phyloP scores from a whole-genome alignment of 164 flowering plant species.

The Platanus orientalis region DNA sequence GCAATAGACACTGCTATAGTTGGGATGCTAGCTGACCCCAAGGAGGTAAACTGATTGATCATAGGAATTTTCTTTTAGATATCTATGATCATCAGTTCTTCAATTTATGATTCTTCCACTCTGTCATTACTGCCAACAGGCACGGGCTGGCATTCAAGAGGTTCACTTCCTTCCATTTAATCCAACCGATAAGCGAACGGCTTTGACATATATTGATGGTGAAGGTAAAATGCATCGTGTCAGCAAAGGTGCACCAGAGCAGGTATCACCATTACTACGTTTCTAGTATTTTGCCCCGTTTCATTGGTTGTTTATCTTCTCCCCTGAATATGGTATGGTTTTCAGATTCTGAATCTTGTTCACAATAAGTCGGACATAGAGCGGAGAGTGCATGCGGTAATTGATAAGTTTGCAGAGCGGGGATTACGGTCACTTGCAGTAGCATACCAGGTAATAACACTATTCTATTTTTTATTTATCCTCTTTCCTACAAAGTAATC shows the following conservation, averaged over 20 bases:
- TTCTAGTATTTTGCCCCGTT: not conserved
- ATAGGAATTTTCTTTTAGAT: not conserved
- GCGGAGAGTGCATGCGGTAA: conserved; percentile 71
- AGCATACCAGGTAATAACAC: conserved; percentile 71
- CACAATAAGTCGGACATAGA: conserved; percentile 79
- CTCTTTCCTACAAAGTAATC: too few relatives aligned
- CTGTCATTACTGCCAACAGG: conserved; percentile 29
- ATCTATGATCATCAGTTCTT: not conserved
- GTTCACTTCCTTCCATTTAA: conserved; percentile 95
- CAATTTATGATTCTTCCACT: not conserved
- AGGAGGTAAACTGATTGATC: conserved; percentile 44
- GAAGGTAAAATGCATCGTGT: conserved; percentile 89
- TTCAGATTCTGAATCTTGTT: conserved; percentile 68
- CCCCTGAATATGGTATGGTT: conserved; percentile 1
- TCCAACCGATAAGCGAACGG: conserved; percentile 39
- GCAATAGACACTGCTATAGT: conserved; percentile 58
- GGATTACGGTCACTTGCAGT: conserved; percentile 88
- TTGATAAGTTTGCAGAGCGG: conserved; percentile 83
- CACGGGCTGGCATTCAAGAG: conserved; percentile 82
- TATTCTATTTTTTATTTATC: not conserved
- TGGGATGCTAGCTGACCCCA: conserved; percentile 61
- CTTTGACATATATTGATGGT: conserved; percentile 65
- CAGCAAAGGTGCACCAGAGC: conserved; percentile 75
- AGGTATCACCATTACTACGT: conserved; percentile 6
- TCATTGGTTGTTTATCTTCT: conserved; percentile 2